A percentile compares a stretch with the other conserved stretches of the same genome.
These are phyloP conservation scores for Thelonectria olida DNA, from an alignment of 2,329 filamentous ascomycete genomes.

Conservation along the genomic window DNA sequence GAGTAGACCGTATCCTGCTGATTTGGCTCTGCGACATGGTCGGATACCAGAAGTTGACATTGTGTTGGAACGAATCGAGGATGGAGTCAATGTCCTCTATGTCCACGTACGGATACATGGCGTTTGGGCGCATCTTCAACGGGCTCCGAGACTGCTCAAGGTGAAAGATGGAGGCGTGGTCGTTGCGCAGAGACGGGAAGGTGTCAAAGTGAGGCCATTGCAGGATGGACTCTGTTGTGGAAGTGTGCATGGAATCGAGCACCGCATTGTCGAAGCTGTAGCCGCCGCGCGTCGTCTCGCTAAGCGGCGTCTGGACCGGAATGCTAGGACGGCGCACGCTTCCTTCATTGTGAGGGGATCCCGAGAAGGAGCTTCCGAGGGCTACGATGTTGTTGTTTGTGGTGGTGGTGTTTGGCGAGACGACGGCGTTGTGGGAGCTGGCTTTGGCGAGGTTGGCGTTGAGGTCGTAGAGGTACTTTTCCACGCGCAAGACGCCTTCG, in stretches of 20 bases:
- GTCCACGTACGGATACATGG: slow-evolving; percentile 54
- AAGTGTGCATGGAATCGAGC: slow-evolving; percentile 60
- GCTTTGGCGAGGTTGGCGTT: slow-evolving; percentile 50
- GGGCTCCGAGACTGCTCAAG: slow-evolving; percentile 54
- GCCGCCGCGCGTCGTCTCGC: slow-evolving; percentile 29
- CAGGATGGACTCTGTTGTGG: slow-evolving; percentile 60
- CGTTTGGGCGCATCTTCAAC: slow-evolving; percentile 44
- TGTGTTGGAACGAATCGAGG: slow-evolving; percentile 54
- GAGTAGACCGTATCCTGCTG: slow-evolving; percentile 41
- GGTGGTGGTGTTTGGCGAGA: slow-evolving; percentile 31
- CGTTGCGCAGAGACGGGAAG: slow-evolving; percentile 53
- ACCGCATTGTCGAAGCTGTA: slow-evolving; percentile 56
- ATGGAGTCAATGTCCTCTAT: slow-evolving; percentile 52
- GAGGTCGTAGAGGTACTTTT: slow-evolving; percentile 56
- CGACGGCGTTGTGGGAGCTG: slow-evolving; percentile 17
- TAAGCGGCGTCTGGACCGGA: slow-evolving; percentile 34
- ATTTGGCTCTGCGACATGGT: slow-evolving; percentile 55
- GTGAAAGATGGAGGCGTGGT: slow-evolving; percentile 56
- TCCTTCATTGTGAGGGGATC: slow-evolving; percentile 30
- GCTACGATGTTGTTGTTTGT: not conserved
- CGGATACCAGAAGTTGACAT: slow-evolving; percentile 64
- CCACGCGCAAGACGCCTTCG: slow-evolving; percentile 58
- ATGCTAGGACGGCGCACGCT: slow-evolving; percentile 35
- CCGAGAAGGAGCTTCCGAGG: slow-evolving; percentile 35
- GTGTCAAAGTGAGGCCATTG: slow-evolving; percentile 60